Evolutionary conservation across 2,329 filamentous ascomycete genomes (phyloP).

Genomic region (Phialocephala sp.): DNA sequence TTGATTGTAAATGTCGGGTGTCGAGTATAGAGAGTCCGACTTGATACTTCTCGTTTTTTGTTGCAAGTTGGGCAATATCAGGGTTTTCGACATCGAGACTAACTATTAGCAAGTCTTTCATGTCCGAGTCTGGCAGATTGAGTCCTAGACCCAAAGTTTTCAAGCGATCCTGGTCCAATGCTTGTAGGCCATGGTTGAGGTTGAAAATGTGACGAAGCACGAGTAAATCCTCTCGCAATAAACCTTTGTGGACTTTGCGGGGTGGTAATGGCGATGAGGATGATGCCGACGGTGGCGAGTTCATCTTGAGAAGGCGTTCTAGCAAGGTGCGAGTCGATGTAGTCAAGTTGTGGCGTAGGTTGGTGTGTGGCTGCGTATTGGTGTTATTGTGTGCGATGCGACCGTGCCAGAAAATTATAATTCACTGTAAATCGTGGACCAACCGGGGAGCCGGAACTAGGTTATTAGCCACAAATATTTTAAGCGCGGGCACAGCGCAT

Average conservation of each 20-base stretch:
- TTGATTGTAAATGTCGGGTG: constrained; percentile 11
- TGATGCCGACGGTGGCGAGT: too few species aligned
- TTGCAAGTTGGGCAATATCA: neutral
- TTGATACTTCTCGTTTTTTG: constrained; percentile 1
- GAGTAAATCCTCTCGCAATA: constrained; percentile 20
- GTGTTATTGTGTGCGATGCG: too few species aligned
- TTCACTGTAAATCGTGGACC: too few species aligned
- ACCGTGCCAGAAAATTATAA: too few species aligned
- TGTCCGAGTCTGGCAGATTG: neutral
- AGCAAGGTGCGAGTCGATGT: too few species aligned
- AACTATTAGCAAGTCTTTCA: constrained; percentile 14
- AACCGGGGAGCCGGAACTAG: too few species aligned
- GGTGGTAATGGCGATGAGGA: constrained; percentile 15
- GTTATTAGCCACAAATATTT: too few species aligned
- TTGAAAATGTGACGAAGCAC: constrained; percentile 20
- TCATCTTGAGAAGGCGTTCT: too few species aligned
- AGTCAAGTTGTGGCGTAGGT: too few species aligned
- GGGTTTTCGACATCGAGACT: constrained; percentile 15
- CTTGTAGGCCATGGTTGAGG: constrained; percentile 10
- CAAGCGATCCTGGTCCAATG: constrained; percentile 7
- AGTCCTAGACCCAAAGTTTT: neutral
- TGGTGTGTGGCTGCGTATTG: too few species aligned
- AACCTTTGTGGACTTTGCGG: constrained; percentile 20
- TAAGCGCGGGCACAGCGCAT: too few species aligned
- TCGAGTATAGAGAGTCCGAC: constrained; percentile 16